These are phyloP conservation scores for Hibiscus tridactylites DNA, from an alignment of 345 rosid genomes.

Conservation along the genomic window DNA sequence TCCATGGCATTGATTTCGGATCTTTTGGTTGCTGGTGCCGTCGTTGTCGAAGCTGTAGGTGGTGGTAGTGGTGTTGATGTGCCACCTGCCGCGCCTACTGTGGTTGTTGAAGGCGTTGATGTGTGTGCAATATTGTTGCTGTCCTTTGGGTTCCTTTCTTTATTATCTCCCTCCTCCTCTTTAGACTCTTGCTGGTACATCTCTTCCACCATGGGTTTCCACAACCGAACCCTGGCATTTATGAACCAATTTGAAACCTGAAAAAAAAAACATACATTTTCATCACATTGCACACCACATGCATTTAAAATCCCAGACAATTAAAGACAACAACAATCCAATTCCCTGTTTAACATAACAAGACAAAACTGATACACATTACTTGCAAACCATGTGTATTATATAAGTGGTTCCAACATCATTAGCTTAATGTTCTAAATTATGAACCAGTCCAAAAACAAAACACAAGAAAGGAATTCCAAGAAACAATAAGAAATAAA, in stretches of 20 bases:
- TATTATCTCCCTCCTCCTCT: slow-evolving; percentile 33
- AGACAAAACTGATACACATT: neutral
- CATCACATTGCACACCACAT: neutral
- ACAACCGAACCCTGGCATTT: slow-evolving; percentile 93
- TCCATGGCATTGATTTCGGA: slow-evolving; percentile 58
- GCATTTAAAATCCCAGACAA: neutral
- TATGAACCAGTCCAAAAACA: neutral
- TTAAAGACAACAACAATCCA: neutral
- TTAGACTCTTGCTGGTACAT: slow-evolving; percentile 90
- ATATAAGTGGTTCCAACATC: neutral
- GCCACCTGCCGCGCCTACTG: slow-evolving; percentile 17
- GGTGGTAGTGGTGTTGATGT: slow-evolving; percentile 4
- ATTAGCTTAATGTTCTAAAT: slow-evolving; percentile 1
- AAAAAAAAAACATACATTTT: neutral
- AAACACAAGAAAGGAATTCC: neutral
- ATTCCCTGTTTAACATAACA: neutral
- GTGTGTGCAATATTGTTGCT: slow-evolving; percentile 36
- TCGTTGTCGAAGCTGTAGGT: slow-evolving; percentile 25
- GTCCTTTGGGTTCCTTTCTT: slow-evolving; percentile 25
- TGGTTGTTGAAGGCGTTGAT: slow-evolving; percentile 35
- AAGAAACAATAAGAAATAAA: neutral
- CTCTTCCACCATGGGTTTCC: slow-evolving; percentile 99
- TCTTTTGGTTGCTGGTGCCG: slow-evolving; percentile 39
- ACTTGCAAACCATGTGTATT: neutral
- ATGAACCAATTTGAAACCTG: slow-evolving; percentile 99